A percentile compares a stretch with the other conserved stretches of the same genome.
Evolutionary conservation across 495 filamentous ascomycete genomes (phyloP).

Genomic region (Penicillium robsamsonii): DNA sequence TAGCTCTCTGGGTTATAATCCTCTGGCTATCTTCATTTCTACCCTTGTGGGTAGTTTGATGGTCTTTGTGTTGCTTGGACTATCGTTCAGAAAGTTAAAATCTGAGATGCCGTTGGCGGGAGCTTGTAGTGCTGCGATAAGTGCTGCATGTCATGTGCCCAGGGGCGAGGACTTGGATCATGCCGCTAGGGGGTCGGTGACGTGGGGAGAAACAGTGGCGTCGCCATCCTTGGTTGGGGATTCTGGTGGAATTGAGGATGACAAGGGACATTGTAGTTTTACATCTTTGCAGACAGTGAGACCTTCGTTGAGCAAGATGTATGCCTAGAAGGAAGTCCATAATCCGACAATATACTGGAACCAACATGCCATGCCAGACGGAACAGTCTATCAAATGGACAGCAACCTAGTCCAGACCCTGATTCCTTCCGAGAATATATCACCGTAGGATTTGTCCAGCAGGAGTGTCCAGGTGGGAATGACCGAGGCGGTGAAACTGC

Average conservation of each 20-base stretch:
- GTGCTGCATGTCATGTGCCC: slow-evolving; percentile 30
- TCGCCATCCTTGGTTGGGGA: neutral
- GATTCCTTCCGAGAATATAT: no score
- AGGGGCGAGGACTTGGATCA: slow-evolving; percentile 1
- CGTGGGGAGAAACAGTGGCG: slow-evolving; percentile 13
- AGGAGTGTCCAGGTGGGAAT: no score
- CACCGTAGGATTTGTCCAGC: no score
- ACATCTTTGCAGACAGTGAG: slow-evolving; percentile 4
- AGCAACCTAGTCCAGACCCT: no score
- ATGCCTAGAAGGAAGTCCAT: neutral
- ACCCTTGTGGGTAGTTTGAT: slow-evolving; percentile 27
- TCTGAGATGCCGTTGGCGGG: slow-evolving; percentile 41
- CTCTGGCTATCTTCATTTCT: slow-evolving; percentile 25
- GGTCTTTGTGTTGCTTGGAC: slow-evolving; percentile 8
- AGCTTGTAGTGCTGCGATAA: slow-evolving; percentile 45
- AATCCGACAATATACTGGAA: no score
- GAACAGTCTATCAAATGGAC: no score
- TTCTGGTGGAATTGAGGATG: neutral
- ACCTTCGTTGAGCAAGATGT: slow-evolving; percentile 15
- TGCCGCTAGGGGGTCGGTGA: neutral
- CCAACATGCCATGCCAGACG: no score
- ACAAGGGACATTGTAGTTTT: slow-evolving; percentile 18
- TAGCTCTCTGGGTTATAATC: slow-evolving; percentile 29
- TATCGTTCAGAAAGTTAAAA: slow-evolving; percentile 25
- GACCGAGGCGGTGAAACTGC: no score